Conservation (phyloP, 495 filamentous ascomycete genomes). For the Trypethelium eluteriae region DNA sequence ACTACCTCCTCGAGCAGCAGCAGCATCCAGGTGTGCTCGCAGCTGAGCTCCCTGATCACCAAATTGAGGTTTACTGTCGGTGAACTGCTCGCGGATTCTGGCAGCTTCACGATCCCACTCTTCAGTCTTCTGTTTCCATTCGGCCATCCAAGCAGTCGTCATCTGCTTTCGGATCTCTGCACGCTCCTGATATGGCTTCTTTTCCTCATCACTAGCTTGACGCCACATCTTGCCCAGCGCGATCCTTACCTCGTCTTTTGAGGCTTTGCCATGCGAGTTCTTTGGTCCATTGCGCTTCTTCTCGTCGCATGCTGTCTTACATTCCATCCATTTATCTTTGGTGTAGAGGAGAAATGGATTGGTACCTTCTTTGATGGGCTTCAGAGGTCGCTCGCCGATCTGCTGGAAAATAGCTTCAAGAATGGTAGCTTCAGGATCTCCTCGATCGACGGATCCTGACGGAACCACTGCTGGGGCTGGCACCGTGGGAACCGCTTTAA, state of each 20-base stretch:
- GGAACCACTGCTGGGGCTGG: neutral
- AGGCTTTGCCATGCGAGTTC: slow-evolving; percentile 54
- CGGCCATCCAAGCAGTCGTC: slow-evolving; percentile 50
- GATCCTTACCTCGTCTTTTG: slow-evolving; percentile 67
- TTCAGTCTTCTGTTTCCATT: slow-evolving; percentile 49
- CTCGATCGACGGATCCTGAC: neutral
- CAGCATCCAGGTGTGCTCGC: slow-evolving; percentile 10
- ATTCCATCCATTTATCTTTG: slow-evolving; percentile 69
- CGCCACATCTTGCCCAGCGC: slow-evolving; percentile 86
- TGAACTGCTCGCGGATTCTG: slow-evolving; percentile 55
- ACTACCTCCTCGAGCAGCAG: slow-evolving; percentile 1
- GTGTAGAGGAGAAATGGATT: slow-evolving; percentile 63
- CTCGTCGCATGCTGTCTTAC: slow-evolving; percentile 64
- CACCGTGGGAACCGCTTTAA: neutral
- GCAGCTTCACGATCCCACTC: slow-evolving; percentile 64
- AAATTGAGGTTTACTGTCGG: slow-evolving; percentile 24
- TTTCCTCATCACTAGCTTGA: slow-evolving; percentile 57
- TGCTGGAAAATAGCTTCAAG: slow-evolving; percentile 57
- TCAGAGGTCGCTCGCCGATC: slow-evolving; percentile 64
- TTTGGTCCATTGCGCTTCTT: slow-evolving; percentile 39
- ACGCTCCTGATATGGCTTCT: slow-evolving; percentile 66
- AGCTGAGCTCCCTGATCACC: slow-evolving; percentile 6
- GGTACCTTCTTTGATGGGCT: slow-evolving; percentile 59
- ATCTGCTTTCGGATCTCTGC: slow-evolving; percentile 57
- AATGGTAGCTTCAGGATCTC: slow-evolving; percentile 62